These are phyloP conservation scores for Ganoderma resinaceum DNA, from an alignment of 1,284 basidiomycete genomes.

Conservation along the genomic window DNA sequence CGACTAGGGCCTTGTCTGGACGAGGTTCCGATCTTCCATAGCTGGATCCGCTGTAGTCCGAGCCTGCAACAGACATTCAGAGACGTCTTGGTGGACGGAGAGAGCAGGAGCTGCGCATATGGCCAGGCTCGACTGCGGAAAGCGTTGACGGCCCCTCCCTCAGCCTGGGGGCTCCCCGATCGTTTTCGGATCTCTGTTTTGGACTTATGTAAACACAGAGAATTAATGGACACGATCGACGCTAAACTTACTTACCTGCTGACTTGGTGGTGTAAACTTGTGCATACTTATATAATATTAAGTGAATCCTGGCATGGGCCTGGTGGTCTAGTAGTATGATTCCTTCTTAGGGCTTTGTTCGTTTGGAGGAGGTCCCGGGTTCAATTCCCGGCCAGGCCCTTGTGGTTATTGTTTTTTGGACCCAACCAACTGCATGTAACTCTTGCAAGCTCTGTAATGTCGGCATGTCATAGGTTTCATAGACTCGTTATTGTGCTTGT, in stretches of 20 bases:
- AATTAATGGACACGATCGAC: neutral
- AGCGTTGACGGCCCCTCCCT: too few species aligned
- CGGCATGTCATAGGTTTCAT: too few species aligned
- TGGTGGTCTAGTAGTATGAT: slow-evolving; percentile 15
- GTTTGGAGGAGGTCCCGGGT: slow-evolving; percentile 83
- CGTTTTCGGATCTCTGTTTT: neutral
- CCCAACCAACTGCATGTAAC: too few species aligned
- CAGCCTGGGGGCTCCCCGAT: neutral
- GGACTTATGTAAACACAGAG: neutral
- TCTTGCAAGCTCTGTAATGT: too few species aligned
- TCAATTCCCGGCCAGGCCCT: slow-evolving; percentile 85
- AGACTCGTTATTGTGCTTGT: too few species aligned
- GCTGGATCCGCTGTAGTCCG: slow-evolving; percentile 39
- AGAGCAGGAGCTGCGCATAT: slow-evolving; percentile 29
- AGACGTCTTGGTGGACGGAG: slow-evolving; percentile 24
- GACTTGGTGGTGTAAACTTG: too few species aligned
- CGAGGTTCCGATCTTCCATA: slow-evolving; percentile 38
- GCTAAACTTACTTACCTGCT: too few species aligned
- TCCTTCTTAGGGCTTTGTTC: slow-evolving; percentile 8
- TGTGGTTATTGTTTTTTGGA: slow-evolving; percentile 13
- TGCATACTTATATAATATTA: too few species aligned
- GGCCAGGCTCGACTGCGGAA: neutral
- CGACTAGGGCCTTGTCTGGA: slow-evolving; percentile 72
- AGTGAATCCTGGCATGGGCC: neutral
- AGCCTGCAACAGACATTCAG: slow-evolving; percentile 37